Base-by-base conservation (phyloP, 768 basidiomycete species). In the Russula dissimulans region DNA sequence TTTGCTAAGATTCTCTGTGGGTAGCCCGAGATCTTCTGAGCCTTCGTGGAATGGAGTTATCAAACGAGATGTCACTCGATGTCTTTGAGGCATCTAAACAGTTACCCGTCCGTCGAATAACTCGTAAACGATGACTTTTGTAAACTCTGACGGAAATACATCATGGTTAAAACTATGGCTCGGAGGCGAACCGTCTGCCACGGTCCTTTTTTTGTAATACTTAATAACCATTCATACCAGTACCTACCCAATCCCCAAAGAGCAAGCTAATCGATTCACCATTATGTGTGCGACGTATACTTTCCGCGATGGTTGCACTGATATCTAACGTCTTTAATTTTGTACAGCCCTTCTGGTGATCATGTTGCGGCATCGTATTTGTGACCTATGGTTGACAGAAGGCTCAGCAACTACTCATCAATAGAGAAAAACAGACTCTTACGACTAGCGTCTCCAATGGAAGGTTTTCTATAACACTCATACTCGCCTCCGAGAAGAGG, bases 281-380 rank as follows among this genome's bases (percentile, higher is more conserved):
- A 62, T 95, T 95, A 72, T 95, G 92, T 3, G 91, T 94, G 61
- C 95, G 80, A 44, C 97, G 86, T 57, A 99, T 97, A 66, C 91
- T 93, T 77, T 99, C 97, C 5, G 97, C 90, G 65, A 99, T 85
- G 41, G 90, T 91, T 31, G 91, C 83, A 69, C 86, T 89, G 68
- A 98, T 82, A 73, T 99, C 97, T 67, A 99, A 83, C 8, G 88
- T 86, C 66, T 88, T 82, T 56, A 99, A 78, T 71, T 97, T 97
- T 38, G 81, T 77, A 68, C 85, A 86, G 36, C 71, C 69, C 3
- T 67, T 73, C 66, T 81, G 76, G 66, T 93, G 86, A 56, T 84
- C 78, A 50, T 70, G 79, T 78, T 97, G 94, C 17, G 93, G 93
- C 60, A 95, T 86, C 14, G 95, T 91, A 74, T 99, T 99, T 50